phyloP scores from a whole-genome alignment of 1,284 basidiomycete genomes.

The Pisolithus thermaeus region DNA sequence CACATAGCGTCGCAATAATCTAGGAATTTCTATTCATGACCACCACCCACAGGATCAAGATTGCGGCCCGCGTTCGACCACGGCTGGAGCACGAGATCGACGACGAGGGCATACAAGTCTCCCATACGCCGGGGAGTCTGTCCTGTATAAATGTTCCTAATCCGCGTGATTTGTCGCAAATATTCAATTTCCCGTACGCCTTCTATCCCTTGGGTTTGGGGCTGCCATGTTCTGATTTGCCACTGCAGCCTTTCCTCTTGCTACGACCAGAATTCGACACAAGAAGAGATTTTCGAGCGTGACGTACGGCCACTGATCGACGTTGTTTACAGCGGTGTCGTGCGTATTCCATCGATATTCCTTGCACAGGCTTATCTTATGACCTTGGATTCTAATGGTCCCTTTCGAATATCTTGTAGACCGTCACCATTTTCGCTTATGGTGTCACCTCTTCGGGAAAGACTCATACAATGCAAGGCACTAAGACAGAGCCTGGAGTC shows the following conservation, averaged over 20 bases:
- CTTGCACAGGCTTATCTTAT: background rate
- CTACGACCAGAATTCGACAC: conserved; percentile 58
- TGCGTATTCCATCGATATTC: conserved; percentile 30
- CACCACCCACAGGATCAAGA: conserved; percentile 36
- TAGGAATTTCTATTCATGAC: conserved; percentile 10
- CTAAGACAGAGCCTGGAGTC: conserved; percentile 59
- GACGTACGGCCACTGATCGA: conserved; percentile 69
- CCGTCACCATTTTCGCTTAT: conserved; percentile 77
- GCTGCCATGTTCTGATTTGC: background rate
- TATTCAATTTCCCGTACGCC: conserved; percentile 69
- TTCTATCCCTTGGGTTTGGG: background rate
- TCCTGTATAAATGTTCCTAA: conserved; percentile 56
- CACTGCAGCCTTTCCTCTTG: conserved; percentile 57
- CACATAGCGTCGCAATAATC: background rate
- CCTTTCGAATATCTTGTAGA: conserved; percentile 35
- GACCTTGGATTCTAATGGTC: background rate
- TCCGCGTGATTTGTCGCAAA: conserved; percentile 54
- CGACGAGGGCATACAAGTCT: conserved; percentile 55
- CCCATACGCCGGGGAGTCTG: conserved; percentile 34
- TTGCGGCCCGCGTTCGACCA: conserved; percentile 63
- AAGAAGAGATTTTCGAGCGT: conserved; percentile 64
- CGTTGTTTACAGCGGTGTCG: conserved; percentile 62
- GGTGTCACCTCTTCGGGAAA: conserved; percentile 80
- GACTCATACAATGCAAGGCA: conserved; percentile 85
- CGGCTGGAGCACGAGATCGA: conserved; percentile 52